Percentiles rank a stretch among this genome's conserved stretches.
Evolutionary conservation across 441 rosid species (phyloP).

Genomic region (Croton setiger): DNA sequence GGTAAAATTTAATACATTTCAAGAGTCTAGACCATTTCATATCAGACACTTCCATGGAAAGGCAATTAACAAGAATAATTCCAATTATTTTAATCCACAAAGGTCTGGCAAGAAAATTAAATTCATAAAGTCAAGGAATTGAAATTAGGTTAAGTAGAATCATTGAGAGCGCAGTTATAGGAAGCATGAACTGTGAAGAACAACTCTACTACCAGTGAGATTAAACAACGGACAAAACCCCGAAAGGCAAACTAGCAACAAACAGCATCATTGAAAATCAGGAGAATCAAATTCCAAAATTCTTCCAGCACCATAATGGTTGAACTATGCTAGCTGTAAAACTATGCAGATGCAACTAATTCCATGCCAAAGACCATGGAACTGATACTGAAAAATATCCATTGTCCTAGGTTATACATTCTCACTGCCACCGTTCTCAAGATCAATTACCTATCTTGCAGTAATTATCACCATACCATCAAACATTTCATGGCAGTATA

Average conservation of each 20-base stretch:
- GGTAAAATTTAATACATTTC: neutral
- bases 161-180: neutral
- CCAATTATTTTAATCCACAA: neutral
- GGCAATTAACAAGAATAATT: neutral
- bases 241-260: neutral
- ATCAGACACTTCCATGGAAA: neutral
- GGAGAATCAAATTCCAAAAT: neutral
- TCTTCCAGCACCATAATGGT: neutral
- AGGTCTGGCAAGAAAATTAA: neutral
- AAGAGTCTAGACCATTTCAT: neutral
- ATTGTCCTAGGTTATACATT: neutral
- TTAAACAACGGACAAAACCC: neutral
- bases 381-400: constrained; percentile 8
- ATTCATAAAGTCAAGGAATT: neutral
- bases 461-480: neutral
- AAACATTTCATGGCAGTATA: too few relatives aligned
- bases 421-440: neutral
- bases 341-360: neutral
- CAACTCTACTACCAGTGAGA: too few relatives aligned
- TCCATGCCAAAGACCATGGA: neutral
- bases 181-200: neutral
- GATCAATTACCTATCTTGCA: neutral
- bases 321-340: neutral
- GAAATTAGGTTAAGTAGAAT: too few relatives aligned
- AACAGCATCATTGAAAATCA: neutral